Evolutionary conservation across 23 red algal genomes (phyloP), one percentile per base, ranked within the genome.

Genomic region (Porphyridium purpureum): DNA sequence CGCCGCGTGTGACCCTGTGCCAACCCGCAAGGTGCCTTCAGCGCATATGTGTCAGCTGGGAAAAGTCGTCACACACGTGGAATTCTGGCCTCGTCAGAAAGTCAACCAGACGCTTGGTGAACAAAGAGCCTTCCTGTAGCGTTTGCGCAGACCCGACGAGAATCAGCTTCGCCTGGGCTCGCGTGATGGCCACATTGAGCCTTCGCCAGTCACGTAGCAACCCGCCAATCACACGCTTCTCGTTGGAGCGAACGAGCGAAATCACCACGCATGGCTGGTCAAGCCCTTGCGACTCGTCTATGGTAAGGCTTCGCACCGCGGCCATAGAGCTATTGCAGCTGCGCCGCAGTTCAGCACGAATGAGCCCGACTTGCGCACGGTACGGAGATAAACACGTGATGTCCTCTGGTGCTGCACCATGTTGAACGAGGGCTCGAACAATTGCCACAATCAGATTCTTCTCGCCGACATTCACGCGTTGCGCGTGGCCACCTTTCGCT

Each of bases 211-310:
- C 88, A 17, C 60, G 61, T 0, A 94, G 50, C 25, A 94, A 32
- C 32, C 49, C 46, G 7, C 77, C 88, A 17, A 84, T 52, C 19
- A 50, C n/a, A n/a, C n/a, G n/a, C n/a, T n/a, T 52, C 30, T 52
- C 30, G 27, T 73, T 73, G 51, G 19, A 23, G 27, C 67, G 67
- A 14, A 94, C 88, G 19, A 94, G 55, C 34, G 72, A 80, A 4
- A 84, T 51, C 7, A 94, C 28, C 22, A 94, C 57, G 20, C 66
- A 70, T 5, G 49, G 44, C 56, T 75, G 74, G 64, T 94, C 88
- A 25, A 59, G 76, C 34, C 88, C 88, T 42, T 94, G 88, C 32
- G 61, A 94, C 46, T 84, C 70, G 57, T 94, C 88, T 7, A 94
- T 67, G 11, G 88, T 93, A 4, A 70, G 24, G 35, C 26, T 11